Conservation (phyloP, 1,139 yeast genomes). For the Hemisphaericaspora lyxosophila region DNA sequence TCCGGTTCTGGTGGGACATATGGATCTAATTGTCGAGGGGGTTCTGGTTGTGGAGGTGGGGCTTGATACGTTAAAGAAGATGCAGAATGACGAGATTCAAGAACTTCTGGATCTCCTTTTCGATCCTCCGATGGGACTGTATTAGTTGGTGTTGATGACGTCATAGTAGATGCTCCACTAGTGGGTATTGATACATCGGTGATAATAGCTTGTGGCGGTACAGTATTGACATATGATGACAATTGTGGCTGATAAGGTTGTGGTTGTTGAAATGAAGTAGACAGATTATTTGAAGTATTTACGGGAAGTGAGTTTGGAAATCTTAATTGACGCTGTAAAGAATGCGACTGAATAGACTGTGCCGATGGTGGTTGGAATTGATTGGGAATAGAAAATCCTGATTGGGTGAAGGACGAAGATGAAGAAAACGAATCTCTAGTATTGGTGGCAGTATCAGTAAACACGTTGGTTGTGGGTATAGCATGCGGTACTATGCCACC, state of each 20-base stretch:
- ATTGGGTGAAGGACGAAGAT: slow-evolving; percentile 8
- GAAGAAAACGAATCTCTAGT: slow-evolving; percentile 9
- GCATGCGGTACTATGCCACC: slow-evolving; percentile 31
- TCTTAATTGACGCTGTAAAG: slow-evolving; percentile 12
- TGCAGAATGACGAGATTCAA: slow-evolving; percentile 5
- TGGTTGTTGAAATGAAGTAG: background rate
- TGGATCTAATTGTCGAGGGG: slow-evolving; percentile 9
- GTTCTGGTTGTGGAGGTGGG: slow-evolving; percentile 7
- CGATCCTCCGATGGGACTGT: background rate
- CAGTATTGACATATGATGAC: slow-evolving; percentile 1
- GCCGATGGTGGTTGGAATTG: slow-evolving; percentile 9
- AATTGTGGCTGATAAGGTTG: background rate
- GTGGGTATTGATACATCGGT: background rate
- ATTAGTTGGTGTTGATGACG: background rate
- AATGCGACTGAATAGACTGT: slow-evolving; percentile 7
- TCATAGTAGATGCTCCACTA: background rate
- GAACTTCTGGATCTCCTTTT: background rate
- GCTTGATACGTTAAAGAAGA: slow-evolving; percentile 8
- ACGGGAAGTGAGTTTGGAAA: slow-evolving; percentile 15
- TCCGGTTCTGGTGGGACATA: slow-evolving; percentile 33
- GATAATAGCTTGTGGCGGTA: slow-evolving; percentile 3
- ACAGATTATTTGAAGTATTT: slow-evolving; percentile 1
- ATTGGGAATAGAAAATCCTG: slow-evolving; percentile 17
- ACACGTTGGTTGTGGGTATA: slow-evolving; percentile 43
- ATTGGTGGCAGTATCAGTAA: slow-evolving; percentile 12